A percentile compares a stretch with the other conserved stretches of the same genome.
These are phyloP conservation scores for Beta corolliflora DNA, from an alignment of 179 eudicot genomes.

Conservation along the genomic window DNA sequence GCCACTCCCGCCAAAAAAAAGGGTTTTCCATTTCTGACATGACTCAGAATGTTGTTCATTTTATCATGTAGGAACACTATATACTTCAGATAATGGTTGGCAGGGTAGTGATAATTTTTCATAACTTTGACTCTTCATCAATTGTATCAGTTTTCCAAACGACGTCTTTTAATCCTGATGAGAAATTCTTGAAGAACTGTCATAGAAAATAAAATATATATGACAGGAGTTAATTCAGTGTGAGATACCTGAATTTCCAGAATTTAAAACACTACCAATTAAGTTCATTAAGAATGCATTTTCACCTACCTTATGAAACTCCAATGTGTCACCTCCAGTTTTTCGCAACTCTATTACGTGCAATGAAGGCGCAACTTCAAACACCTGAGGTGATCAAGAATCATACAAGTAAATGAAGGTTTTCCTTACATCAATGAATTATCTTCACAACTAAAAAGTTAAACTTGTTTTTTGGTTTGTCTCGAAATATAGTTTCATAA, in stretches of 20 bases:
- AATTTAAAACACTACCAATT: neutral
- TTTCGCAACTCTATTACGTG: conserved; percentile 90
- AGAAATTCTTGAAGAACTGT: conserved; percentile 86
- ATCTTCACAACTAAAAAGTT: neutral
- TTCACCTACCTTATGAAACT: conserved; percentile 64
- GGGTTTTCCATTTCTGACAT: neutral
- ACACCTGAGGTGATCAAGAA: conserved; percentile 51
- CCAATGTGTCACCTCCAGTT: conserved; percentile 89
- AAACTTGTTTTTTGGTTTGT: too few relatives aligned
- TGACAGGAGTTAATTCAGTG: neutral
- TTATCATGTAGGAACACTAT: too few relatives aligned
- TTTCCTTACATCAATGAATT: neutral
- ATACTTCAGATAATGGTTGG: neutral
- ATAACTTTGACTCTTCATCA: conserved; percentile 29
- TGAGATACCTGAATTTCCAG: neutral
- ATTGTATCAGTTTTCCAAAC: conserved; percentile 58
- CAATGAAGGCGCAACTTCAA: conserved; percentile 92
- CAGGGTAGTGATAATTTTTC: neutral
- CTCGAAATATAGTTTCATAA: too few relatives aligned
- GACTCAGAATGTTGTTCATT: too few relatives aligned
- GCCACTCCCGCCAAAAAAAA: neutral
- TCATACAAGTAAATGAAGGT: neutral
- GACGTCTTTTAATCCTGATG: conserved; percentile 78
- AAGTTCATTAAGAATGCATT: neutral
- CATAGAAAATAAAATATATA: neutral